These are phyloP conservation scores for Boletus tomentosulus DNA, from an alignment of 768 basidiomycete species.

Conservation along the genomic window DNA sequence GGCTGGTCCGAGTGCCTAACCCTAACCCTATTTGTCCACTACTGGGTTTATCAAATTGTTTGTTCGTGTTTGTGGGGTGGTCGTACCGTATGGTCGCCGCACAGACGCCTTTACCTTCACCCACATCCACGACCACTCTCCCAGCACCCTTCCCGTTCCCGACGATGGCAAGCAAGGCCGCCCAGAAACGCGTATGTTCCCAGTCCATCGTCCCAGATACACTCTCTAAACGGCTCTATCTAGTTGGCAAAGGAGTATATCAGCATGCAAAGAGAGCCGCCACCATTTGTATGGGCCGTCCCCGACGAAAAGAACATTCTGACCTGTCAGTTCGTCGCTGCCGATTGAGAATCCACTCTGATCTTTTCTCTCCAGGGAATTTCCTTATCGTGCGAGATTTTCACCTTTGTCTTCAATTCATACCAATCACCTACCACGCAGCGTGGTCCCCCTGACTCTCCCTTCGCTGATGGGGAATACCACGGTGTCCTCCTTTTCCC, in stretches of 20 bases:
- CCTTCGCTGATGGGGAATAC: slow-evolving; percentile 90
- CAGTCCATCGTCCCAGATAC: slow-evolving; percentile 8
- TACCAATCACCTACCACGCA: slow-evolving; percentile 29
- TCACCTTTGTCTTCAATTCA: neutral
- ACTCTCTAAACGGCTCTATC: neutral
- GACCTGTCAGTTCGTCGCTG: slow-evolving; percentile 60
- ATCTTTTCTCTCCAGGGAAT: slow-evolving; percentile 63
- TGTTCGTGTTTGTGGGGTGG: slow-evolving; percentile 27
- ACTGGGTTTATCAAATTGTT: slow-evolving; percentile 8
- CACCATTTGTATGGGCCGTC: slow-evolving; percentile 92
- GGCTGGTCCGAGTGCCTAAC: slow-evolving; percentile 2
- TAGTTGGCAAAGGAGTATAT: slow-evolving; percentile 87
- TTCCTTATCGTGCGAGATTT: slow-evolving; percentile 74
- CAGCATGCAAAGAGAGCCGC: slow-evolving; percentile 87
- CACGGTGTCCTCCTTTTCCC: slow-evolving; percentile 92
- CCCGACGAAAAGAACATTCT: slow-evolving; percentile 98
- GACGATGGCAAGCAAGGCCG: slow-evolving; percentile 79
- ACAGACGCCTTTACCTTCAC: slow-evolving; percentile 19
- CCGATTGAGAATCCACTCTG: slow-evolving; percentile 4
- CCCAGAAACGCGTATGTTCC: slow-evolving; percentile 69
- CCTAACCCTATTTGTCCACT: slow-evolving; percentile 15
- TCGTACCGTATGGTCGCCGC: slow-evolving; percentile 19
- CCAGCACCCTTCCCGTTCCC: neutral
- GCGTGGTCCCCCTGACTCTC: slow-evolving; percentile 93
- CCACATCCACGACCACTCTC: slow-evolving; percentile 19